Evolutionary conservation across 75 land plant species (phyloP).

Genomic region (Chamaecyparis obtusa): DNA sequence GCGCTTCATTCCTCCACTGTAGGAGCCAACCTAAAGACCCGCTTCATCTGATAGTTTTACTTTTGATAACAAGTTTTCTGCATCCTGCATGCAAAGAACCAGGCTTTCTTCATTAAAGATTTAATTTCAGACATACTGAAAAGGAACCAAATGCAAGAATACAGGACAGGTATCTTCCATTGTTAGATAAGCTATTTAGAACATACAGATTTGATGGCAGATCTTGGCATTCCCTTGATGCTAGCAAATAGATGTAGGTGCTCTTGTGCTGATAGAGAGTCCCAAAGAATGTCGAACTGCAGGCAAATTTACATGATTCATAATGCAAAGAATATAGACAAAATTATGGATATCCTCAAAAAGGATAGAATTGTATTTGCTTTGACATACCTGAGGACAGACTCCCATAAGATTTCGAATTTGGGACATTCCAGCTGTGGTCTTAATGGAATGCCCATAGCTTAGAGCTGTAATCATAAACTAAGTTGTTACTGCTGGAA

Average conservation of each 20-base stretch:
- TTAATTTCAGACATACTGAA: background rate
- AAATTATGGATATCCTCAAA: background rate
- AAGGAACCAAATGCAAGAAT: background rate
- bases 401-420: constrained; percentile 88
- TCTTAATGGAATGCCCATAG: constrained; percentile 85
- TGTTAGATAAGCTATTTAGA: background rate
- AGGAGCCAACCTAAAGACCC: constrained; percentile 70
- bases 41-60: constrained; percentile 76
- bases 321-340: background rate
- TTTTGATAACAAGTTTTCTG: constrained; percentile 62
- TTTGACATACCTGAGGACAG: constrained; percentile 86
- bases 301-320: background rate
- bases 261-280: constrained; percentile 77
- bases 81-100: constrained; percentile 44
- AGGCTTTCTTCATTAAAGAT: background rate
- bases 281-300: constrained; percentile 97
- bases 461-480: constrained; percentile 60
- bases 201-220: constrained; percentile 64
- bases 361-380: background rate
- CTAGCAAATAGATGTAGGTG: constrained; percentile 87
- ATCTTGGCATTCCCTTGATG: constrained; percentile 77
- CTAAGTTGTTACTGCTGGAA: background rate
- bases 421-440: constrained; percentile 72
- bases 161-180: background rate
- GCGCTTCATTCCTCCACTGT: constrained; percentile 99